These are phyloP conservation scores for Gaultheria prostrata DNA, from an alignment of 148 eudicot genomes.

Conservation along the genomic window DNA sequence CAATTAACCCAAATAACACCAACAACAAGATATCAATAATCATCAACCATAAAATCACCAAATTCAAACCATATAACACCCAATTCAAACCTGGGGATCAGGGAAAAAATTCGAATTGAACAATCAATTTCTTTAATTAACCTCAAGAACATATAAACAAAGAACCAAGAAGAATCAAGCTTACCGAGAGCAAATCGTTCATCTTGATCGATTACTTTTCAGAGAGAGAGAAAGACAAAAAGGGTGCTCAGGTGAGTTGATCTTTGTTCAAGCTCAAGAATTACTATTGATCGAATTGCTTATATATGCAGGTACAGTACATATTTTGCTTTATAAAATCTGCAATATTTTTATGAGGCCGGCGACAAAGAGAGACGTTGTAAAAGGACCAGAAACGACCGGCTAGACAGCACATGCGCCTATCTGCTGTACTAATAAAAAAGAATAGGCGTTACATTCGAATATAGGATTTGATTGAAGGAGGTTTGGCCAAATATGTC, in stretches of 20 bases:
- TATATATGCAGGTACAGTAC: neutral
- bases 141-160: neutral
- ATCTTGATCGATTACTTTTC: slow-evolving; percentile 20
- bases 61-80: slow-evolving; percentile 3
- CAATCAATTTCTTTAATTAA: neutral
- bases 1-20: slow-evolving; percentile 9
- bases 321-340: neutral
- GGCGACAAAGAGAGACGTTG: slow-evolving; percentile 17
- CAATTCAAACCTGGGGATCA: neutral
- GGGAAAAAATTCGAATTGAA: neutral
- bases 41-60: neutral
- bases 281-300: too few species aligned
- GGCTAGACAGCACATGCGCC: neutral
- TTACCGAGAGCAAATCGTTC: slow-evolving; percentile 43
- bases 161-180: neutral
- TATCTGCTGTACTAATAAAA: neutral
- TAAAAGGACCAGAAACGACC: slow-evolving; percentile 5
- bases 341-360: neutral
- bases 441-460: neutral
- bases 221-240: neutral
- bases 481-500: neutral
- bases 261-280: too few species aligned
- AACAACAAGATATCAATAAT: neutral
- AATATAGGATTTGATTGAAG: neutral
- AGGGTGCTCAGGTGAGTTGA: too few species aligned